These are phyloP conservation scores for Chalaropsis thielavioides DNA, from an alignment of 2,329 filamentous ascomycete species.

Conservation along the genomic window DNA sequence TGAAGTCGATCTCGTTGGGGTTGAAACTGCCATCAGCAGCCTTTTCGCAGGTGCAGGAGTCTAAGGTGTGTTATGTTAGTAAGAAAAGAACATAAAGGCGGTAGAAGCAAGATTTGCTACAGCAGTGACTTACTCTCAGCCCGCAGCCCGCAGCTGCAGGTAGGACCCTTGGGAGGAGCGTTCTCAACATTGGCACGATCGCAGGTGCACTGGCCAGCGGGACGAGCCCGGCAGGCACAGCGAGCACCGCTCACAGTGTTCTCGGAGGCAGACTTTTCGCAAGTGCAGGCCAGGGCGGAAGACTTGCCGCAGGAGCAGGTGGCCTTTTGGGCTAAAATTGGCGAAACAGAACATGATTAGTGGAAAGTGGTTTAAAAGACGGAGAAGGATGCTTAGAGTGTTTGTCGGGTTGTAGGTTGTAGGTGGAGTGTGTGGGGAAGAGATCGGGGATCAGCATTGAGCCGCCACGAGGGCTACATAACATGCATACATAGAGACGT, in stretches of 20 bases:
- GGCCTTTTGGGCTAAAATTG: slow-evolving; percentile 40
- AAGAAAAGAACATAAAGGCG: slow-evolving; percentile 2
- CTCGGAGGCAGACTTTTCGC: slow-evolving; percentile 60
- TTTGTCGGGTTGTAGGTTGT: not conserved
- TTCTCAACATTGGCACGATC: slow-evolving; percentile 60
- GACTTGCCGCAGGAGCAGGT: slow-evolving; percentile 85
- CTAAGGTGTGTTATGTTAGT: slow-evolving; percentile 26
- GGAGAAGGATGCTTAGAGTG: slow-evolving; percentile 1
- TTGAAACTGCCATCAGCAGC: slow-evolving; percentile 46
- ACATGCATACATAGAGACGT: not conserved
- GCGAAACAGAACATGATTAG: slow-evolving; percentile 12
- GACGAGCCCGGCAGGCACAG: slow-evolving; percentile 72
- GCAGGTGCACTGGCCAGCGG: slow-evolving; percentile 69
- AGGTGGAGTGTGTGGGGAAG: not conserved
- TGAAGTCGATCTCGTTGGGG: slow-evolving; percentile 75
- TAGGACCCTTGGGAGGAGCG: slow-evolving; percentile 38
- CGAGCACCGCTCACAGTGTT: slow-evolving; percentile 58
- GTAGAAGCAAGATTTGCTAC: not conserved
- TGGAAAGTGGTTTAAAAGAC: not conserved
- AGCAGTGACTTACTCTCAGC: slow-evolving; percentile 43
- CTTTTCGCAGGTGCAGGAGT: slow-evolving; percentile 73
- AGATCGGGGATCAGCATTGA: slow-evolving; percentile 2
- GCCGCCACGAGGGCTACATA: not conserved
- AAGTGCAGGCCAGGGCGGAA: slow-evolving; percentile 72
- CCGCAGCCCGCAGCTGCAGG: slow-evolving; percentile 66